These are phyloP conservation scores for Plectosphaerella plurivora DNA, from an alignment of 2,329 filamentous ascomycete genomes.

Conservation along the genomic window DNA sequence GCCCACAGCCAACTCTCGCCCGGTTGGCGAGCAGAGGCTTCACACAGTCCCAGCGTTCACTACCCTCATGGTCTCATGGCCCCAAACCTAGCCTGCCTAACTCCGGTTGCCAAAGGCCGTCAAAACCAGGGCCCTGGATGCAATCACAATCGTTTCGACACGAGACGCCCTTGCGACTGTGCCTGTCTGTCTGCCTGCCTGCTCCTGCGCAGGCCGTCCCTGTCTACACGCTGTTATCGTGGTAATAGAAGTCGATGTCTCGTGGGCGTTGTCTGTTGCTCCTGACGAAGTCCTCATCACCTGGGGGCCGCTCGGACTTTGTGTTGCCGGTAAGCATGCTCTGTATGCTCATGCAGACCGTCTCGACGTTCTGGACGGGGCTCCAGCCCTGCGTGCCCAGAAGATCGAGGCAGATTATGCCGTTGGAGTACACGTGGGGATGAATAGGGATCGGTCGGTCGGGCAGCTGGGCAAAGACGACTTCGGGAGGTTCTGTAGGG, in stretches of 20 bases:
- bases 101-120: too few species aligned
- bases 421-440: constrained; percentile 97
- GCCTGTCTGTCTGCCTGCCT: too few species aligned
- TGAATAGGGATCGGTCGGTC: constrained; percentile 80
- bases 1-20: too few species aligned
- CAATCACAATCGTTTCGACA: not conserved
- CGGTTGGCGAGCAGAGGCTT: too few species aligned
- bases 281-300: constrained; percentile 84
- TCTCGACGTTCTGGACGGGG: constrained; percentile 95
- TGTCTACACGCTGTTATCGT: constrained; percentile 72
- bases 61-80: too few species aligned
- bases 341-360: constrained; percentile 93
- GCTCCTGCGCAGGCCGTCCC: too few species aligned
- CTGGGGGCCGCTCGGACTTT: constrained; percentile 84
- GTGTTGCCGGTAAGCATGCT: constrained; percentile 97
- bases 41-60: too few species aligned
- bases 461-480: constrained; percentile 70
- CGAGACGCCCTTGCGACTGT: not conserved
- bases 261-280: constrained; percentile 74
- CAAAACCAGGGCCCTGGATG: too few species aligned
- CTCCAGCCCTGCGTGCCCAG: constrained; percentile 88
- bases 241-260: constrained; percentile 91
- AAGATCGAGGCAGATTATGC: constrained; percentile 95
- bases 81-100: too few species aligned
- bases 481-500: constrained; percentile 82